phyloP scores from a whole-genome alignment of 108 stramenopile species.

The Stephanodiscus triporus region DNA sequence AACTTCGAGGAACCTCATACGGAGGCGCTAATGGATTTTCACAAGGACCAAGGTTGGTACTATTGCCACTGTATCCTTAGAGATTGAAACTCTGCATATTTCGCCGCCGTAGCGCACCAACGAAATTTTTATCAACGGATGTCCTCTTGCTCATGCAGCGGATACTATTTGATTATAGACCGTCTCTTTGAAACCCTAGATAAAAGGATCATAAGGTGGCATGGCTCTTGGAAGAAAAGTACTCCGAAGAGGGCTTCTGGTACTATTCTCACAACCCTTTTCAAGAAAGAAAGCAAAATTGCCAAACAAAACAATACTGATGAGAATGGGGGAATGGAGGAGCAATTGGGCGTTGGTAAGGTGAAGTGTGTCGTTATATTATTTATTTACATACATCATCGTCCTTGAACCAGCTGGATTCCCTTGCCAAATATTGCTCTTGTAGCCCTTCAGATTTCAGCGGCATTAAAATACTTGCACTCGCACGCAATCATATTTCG shows the following conservation, averaged over 20 bases:
- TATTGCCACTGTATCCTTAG: too few relatives aligned
- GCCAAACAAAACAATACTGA: not conserved
- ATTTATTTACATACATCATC: not conserved
- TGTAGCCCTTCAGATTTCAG: slow-evolving; percentile 36
- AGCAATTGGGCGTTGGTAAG: slow-evolving; percentile 26
- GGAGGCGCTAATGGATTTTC: slow-evolving; percentile 19
- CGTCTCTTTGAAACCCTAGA: slow-evolving; percentile 54
- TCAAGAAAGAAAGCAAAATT: too few relatives aligned
- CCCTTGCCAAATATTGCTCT: not conserved
- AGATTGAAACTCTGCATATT: not conserved
- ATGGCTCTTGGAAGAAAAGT: too few relatives aligned
- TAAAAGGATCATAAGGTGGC: slow-evolving; percentile 45
- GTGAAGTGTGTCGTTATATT: not conserved
- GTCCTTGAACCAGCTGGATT: too few relatives aligned
- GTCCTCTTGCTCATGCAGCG: not conserved
- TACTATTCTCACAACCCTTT: too few relatives aligned
- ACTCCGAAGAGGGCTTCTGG: too few relatives aligned
- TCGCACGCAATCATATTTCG: slow-evolving; percentile 42
- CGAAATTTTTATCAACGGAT: not conserved
- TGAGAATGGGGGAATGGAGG: not conserved
- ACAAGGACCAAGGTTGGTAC: slow-evolving; percentile 21
- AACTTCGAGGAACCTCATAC: slow-evolving; percentile 49
- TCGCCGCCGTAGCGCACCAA: not conserved
- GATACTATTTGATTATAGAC: slow-evolving; percentile 70
- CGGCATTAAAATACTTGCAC: slow-evolving; percentile 44